phyloP scores from a whole-genome alignment of 2,329 filamentous ascomycete species.

The Xylaria sp. region DNA sequence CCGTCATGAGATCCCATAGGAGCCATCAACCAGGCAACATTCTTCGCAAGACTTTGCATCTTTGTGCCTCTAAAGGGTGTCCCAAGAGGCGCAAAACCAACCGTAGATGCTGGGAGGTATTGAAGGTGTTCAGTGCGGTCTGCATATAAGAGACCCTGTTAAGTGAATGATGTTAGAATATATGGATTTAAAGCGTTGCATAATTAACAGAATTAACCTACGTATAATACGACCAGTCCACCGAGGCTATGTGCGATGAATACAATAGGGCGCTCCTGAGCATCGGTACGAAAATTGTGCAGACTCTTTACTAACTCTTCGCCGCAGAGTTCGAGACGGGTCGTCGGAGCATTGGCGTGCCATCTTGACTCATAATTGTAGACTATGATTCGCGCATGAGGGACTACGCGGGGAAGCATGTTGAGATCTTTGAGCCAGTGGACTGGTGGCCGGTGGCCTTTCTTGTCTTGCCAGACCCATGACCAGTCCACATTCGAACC shows the following conservation, averaged over 20 bases:
- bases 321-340: slow-evolving; percentile 28
- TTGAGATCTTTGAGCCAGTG: slow-evolving; percentile 32
- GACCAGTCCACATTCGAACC: slow-evolving; percentile 29
- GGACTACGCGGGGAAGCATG: slow-evolving; percentile 33
- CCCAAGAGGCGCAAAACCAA: slow-evolving; percentile 19
- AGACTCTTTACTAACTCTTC: slow-evolving; percentile 26
- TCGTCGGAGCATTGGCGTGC: slow-evolving; percentile 21
- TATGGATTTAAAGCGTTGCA: not conserved
- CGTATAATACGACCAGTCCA: slow-evolving; percentile 24
- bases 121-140: slow-evolving; percentile 4
- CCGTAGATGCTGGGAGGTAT: slow-evolving; percentile 4
- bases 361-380: slow-evolving; percentile 31
- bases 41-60: slow-evolving; percentile 14
- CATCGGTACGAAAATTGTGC: slow-evolving; percentile 17
- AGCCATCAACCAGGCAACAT: slow-evolving; percentile 8
- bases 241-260: slow-evolving; percentile 30
- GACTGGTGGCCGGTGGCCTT: slow-evolving; percentile 4
- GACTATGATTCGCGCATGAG: slow-evolving; percentile 28
- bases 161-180: not conserved
- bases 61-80: slow-evolving; percentile 27
- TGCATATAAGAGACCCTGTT: slow-evolving; percentile 23
- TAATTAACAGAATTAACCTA: not conserved
- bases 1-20: slow-evolving; percentile 14
- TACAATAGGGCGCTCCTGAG: slow-evolving; percentile 17
- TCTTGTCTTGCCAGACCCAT: slow-evolving; percentile 30